Percentiles rank a stretch among this genome's conserved stretches.
phyloP scores from a whole-genome alignment of 208 protist species.

The Crithidia bombi region DNA sequence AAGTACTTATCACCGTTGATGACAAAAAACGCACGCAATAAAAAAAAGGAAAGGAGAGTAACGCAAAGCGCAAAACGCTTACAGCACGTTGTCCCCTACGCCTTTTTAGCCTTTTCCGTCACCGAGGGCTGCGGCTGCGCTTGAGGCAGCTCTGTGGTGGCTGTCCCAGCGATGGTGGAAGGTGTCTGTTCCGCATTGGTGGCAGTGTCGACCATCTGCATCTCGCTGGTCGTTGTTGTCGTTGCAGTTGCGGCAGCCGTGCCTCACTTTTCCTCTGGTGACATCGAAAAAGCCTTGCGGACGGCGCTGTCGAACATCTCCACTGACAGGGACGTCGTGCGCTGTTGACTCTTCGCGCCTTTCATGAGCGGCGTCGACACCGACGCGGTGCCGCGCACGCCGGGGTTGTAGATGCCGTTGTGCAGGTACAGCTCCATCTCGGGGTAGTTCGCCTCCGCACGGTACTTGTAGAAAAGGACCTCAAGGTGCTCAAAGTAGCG shows the following conservation, averaged over 20 bases:
- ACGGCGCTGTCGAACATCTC: conserved; percentile 26
- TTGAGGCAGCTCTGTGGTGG: no score
- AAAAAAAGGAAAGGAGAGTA: no score
- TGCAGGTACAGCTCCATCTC: conserved; percentile 84
- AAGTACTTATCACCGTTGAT: no score
- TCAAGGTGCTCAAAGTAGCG: conserved; percentile 68
- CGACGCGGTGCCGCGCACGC: conserved; percentile 27
- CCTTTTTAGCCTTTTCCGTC: no score
- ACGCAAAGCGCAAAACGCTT: no score
- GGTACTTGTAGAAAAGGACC: conserved; percentile 74
- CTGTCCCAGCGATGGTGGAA: no score
- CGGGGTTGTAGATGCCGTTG: conserved; percentile 78
- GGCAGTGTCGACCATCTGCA: background rate
- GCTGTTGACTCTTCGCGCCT: background rate
- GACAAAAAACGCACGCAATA: no score
- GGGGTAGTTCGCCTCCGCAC: conserved; percentile 70
- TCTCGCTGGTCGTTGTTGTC: no score
- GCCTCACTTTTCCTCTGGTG: conserved; percentile 5
- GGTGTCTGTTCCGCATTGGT: background rate
- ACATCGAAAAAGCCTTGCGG: conserved; percentile 8
- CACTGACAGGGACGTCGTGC: background rate
- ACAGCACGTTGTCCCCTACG: no score
- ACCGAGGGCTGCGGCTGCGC: no score
- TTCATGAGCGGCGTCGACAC: conserved; percentile 22
- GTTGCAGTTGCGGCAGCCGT: background rate